phyloP scores from a whole-genome alignment of 2,329 filamentous ascomycete species.

The Diaporthe sp. region DNA sequence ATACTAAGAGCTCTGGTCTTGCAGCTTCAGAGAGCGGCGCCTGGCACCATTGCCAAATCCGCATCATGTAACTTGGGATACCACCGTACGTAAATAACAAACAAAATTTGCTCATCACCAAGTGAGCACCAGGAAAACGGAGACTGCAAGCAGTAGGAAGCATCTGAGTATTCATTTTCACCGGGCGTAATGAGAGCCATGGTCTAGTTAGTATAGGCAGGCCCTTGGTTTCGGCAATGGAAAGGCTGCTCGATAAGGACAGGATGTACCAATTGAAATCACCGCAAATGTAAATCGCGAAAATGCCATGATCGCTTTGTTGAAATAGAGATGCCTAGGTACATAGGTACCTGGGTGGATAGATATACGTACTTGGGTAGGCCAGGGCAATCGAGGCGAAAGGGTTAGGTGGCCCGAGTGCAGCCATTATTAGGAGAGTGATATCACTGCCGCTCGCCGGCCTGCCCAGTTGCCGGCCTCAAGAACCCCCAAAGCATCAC shows the following conservation, averaged over 20 bases:
- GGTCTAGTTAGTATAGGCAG: neutral
- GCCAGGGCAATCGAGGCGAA: neutral
- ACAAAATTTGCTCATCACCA: neutral
- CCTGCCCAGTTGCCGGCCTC: slow-evolving; percentile 29
- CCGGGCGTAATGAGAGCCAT: neutral
- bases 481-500: slow-evolving; percentile 32
- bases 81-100: neutral
- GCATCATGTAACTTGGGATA: neutral
- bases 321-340: too few relatives aligned
- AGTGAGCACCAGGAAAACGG: neutral
- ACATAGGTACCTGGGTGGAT: neutral
- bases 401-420: slow-evolving; percentile 32
- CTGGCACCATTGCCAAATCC: neutral
- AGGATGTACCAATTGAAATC: neutral
- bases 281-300: neutral
- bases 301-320: neutral
- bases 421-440: slow-evolving; percentile 1
- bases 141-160: neutral
- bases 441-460: slow-evolving; percentile 29
- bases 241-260: neutral
- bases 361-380: neutral
- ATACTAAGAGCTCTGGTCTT: neutral
- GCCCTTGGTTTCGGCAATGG: neutral
- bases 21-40: neutral
- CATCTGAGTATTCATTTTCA: neutral